Evolutionary conservation across 2,329 filamentous ascomycete genomes (phyloP), one percentile per base, ranked within the genome.

Genomic region (Hymenoscyphus scutula): DNA sequence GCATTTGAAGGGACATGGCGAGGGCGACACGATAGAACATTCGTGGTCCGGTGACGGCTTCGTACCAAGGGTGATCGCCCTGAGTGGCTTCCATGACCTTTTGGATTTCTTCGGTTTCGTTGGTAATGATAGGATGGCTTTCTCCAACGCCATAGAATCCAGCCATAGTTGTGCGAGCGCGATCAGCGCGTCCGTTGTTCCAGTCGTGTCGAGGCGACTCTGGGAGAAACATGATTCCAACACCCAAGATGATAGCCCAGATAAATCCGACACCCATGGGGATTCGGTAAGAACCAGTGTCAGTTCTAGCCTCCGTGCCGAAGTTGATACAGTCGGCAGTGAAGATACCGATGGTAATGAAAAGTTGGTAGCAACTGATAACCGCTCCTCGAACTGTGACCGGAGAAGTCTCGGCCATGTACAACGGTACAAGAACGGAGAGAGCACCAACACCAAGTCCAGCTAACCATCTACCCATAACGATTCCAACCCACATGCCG

Each of bases 291-390:
- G 84, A 82, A 2, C 74, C 74, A 0, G 79, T 74, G 58, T 74
- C 73, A 4, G 58, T 61, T 11, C 73, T 68, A 0, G 72, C 75
- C 51, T 77, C 74, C 0, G 73, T 72, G 53, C 80, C 82, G 59
- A 77, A 84, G 73, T 85, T 85, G 69, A 86, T 78, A 60, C 81
- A 76, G 67, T 83, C 82, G 60, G 82, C 78, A 23, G 82, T 72
- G 59, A 85, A 83, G 66, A 91, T 89, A 37, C 89, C 89, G 30
- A 90, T 78, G 0, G 88, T 91, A 73, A 91, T 89, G 77, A 90
- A 86, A 17, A 91, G 82, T 75, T 91, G 89, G 75, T 90, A 91
- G n/a, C 83, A 85, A 4, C 84, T 71, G n/a, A 89, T 83, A 53
- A 89, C 82, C 37, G 84, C 82, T 68, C 86, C 86, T 67, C 86